Evolutionary conservation across 768 basidiomycete species (phyloP).

Genomic region (Pleurotus djamor): DNA sequence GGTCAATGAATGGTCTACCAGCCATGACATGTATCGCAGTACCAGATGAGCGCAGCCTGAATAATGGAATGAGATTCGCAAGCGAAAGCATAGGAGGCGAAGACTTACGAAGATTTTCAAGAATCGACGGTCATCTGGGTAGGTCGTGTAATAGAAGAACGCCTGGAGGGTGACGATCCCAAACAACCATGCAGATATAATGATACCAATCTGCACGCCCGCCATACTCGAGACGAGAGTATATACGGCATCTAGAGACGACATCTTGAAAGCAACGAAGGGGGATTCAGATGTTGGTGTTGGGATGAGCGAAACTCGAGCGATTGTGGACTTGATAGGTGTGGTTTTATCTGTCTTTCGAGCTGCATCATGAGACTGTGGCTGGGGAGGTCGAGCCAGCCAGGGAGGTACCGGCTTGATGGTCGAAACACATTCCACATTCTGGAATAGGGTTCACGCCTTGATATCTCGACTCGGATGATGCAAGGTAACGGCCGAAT

Average conservation of each 20-base stretch:
- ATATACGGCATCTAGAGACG: not conserved
- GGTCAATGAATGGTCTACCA: not conserved
- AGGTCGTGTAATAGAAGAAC: constrained; percentile 1
- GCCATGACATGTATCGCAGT: not conserved
- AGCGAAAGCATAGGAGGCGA: not conserved
- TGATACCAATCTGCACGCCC: not conserved
- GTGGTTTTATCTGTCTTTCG: too few species aligned
- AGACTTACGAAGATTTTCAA: constrained; percentile 10
- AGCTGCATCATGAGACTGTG: too few species aligned
- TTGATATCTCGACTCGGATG: too few species aligned
- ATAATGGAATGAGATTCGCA: not conserved
- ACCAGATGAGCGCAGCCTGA: not conserved
- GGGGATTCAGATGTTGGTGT: not conserved
- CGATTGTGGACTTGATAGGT: too few species aligned
- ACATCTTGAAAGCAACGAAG: not conserved
- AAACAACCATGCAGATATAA: not conserved
- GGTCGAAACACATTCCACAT: too few species aligned
- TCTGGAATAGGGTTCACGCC: too few species aligned
- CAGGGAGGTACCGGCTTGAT: too few species aligned
- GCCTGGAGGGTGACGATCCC: constrained; percentile 5
- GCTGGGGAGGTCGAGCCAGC: too few species aligned
- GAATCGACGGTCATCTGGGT: not conserved
- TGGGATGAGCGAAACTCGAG: not conserved
- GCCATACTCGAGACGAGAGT: not conserved
- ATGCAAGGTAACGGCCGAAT: too few species aligned